Evolutionary conservation across 208 protist species (phyloP).

Genomic region (Novymonas esmeraldas): DNA sequence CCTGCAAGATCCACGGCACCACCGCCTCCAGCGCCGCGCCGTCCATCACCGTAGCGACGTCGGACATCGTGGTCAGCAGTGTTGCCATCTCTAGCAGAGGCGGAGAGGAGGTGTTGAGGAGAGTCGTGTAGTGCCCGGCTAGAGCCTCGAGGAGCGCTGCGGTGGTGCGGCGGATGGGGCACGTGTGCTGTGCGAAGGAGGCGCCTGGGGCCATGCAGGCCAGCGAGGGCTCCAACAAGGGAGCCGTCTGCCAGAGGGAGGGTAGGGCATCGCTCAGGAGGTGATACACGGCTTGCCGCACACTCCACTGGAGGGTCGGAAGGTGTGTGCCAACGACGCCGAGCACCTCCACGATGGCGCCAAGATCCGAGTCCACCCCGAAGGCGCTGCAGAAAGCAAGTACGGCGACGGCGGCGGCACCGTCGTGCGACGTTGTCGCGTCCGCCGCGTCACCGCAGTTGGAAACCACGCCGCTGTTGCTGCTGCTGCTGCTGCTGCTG

Average conservation of each 20-base stretch:
- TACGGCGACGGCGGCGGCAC: not conserved
- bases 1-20: conserved; percentile 33
- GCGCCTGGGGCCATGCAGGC: not conserved
- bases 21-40: conserved; percentile 19
- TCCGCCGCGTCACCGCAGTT: no score
- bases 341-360: conserved; percentile 11
- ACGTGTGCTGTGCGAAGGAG: not conserved
- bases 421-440: not conserved
- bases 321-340: conserved; percentile 2
- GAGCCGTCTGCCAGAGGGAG: conserved; percentile 12
- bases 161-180: conserved; percentile 11
- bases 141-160: conserved; percentile 27
- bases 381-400: conserved; percentile 14
- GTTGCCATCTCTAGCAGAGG: conserved; percentile 38
- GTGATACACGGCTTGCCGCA: conserved; percentile 27
- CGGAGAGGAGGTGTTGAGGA: conserved; percentile 11
- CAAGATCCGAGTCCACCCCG: conserved; percentile 1
- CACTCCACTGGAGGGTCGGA: conserved; percentile 20
- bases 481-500: conserved; percentile 3
- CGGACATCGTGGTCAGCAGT: conserved; percentile 41
- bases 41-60: conserved; percentile 32
- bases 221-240: not conserved
- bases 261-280: conserved; percentile 27
- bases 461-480: not conserved
- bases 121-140: conserved; percentile 16